Conservation (phyloP, 2,329 filamentous ascomycete species). For the Emmonsiellopsis sp. region DNA sequence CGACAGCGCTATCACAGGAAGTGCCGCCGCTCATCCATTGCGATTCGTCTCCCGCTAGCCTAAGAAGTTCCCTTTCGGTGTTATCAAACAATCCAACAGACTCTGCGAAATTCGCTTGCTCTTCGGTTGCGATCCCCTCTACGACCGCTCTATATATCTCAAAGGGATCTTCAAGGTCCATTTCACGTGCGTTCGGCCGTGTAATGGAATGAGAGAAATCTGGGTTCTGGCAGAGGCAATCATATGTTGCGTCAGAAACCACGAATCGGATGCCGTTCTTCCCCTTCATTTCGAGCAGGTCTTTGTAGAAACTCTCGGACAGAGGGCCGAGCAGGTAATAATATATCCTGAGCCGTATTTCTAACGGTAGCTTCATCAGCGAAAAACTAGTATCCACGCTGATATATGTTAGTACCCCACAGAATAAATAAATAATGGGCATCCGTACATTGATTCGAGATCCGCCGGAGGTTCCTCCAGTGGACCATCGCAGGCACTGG, state of each 20-base stretch:
- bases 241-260: background rate
- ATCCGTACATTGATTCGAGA: background rate
- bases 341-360: background rate
- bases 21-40: too few relatives aligned
- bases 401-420: background rate
- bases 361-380: background rate
- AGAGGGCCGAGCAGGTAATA: background rate
- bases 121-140: background rate
- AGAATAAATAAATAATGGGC: background rate
- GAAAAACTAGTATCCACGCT: background rate
- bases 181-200: background rate
- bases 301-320: background rate
- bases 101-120: too few relatives aligned
- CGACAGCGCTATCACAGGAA: too few relatives aligned
- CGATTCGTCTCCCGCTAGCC: too few relatives aligned
- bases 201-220: background rate
- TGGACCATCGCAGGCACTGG: background rate
- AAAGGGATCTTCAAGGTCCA: background rate
- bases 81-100: too few relatives aligned
- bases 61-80: too few relatives aligned
- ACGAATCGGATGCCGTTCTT: background rate
- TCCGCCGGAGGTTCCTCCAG: background rate
- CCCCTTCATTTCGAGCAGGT: background rate
- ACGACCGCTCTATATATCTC: background rate
- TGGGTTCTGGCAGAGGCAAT: background rate